Base-by-base conservation (phyloP, 78 protist species). In the Dictyostelium capitatum region DNA sequence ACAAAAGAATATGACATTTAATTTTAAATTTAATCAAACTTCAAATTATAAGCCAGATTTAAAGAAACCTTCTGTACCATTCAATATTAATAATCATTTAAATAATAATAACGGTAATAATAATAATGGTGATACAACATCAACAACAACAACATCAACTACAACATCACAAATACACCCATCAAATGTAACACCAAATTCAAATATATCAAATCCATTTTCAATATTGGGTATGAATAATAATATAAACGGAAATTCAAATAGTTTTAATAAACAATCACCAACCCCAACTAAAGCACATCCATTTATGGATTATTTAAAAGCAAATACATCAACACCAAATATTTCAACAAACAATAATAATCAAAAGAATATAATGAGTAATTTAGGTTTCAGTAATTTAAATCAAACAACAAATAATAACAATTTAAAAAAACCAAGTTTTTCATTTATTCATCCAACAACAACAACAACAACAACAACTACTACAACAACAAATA, bases 391-490 rank as follows among this genome's bases (percentile, higher is more conserved):
- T 3, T 67, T 67, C 30, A 47, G 75, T 6, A 14, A 17, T 67
- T 32, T 32, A 19, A 9, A 73, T 73, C 32, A 37, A 67, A 25
- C 64, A 28, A 51, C 89, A 25, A 37, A 37, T 37, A 37, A 37
- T 37, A 37, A 37, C 2, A 37, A 37, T 37, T 37, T 37, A 37
- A 37, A 37, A 37, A 37, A 37, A 37, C 43, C 43, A 37, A 37
- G 43, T 37, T 37, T 37, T 37, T 37, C 43, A 37, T 37, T 37
- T 37, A 37, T 37, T 37, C 43, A 37, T 37, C 17, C 79, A 81
- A 80, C 87, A 62, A 64, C 89, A 81, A 43, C 89, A 64, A 47
- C 46, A 17, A 81, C 77, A 46, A 41, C 25, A 64, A 25, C 59
- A 46, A 48, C 79, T 47, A n/a, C 89, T 64, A 37, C 32, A 80